Evolutionary conservation across 2,329 filamentous ascomycete species (phyloP).

Genomic region (Aureobasidium zeae): DNA sequence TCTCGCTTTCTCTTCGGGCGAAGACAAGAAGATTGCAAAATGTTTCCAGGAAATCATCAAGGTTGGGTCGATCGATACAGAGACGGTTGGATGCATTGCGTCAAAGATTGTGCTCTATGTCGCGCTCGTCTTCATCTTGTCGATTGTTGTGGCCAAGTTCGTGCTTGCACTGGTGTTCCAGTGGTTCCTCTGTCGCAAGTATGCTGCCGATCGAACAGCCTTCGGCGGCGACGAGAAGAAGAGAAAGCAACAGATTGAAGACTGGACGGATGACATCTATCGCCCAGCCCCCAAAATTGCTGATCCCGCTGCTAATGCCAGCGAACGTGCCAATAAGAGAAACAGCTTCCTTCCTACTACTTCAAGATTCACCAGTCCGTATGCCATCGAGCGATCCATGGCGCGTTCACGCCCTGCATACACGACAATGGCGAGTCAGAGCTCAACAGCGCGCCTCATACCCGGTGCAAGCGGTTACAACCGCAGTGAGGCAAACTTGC

Average conservation of each 20-base stretch:
- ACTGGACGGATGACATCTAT: constrained; percentile 97
- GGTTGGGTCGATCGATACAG: constrained; percentile 90
- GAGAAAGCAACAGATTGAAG: constrained; percentile 87
- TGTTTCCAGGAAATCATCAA: constrained; percentile 92
- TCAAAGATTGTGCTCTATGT: constrained; percentile 95
- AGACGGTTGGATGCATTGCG: constrained; percentile 93
- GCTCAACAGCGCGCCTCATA: constrained; percentile 62
- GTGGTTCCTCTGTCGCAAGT: constrained; percentile 87
- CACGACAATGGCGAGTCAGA: constrained; percentile 93
- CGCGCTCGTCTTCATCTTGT: constrained; percentile 81
- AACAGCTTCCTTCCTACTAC: constrained; percentile 86
- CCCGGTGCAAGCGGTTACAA: constrained; percentile 60
- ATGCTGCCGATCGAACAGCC: constrained; percentile 76
- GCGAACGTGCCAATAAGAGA: constrained; percentile 70
- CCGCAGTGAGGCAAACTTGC: constrained; percentile 48
- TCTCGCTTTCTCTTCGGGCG: constrained; percentile 67
- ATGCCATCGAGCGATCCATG: constrained; percentile 58
- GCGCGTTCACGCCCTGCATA: constrained; percentile 48
- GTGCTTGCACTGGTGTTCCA: constrained; percentile 84
- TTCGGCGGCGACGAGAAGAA: constrained; percentile 72
- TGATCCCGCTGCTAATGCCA: constrained; percentile 54
- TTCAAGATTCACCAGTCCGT: constrained; percentile 87
- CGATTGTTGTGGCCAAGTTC: constrained; percentile 80
- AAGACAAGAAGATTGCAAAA: constrained; percentile 72
- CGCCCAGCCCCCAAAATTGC: constrained; percentile 74